Percentiles rank a stretch among this genome's conserved stretches.
Evolutionary conservation across 2,329 filamentous ascomycete genomes (phyloP).

Genomic region (Diaporthe vaccinii): DNA sequence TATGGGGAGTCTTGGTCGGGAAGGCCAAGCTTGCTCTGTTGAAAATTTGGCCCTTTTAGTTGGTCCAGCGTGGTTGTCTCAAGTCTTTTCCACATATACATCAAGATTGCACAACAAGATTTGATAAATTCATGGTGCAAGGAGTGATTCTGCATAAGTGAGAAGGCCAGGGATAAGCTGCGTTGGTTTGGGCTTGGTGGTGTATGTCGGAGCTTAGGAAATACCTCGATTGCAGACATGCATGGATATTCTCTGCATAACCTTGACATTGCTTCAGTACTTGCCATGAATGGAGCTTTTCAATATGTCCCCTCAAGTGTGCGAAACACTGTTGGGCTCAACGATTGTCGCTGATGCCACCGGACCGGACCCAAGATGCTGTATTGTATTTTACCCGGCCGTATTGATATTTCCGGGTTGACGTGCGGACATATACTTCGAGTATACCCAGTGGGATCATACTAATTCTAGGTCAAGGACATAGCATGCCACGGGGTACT

Average conservation of each 20-base stretch:
- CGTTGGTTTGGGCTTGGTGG: too few species aligned
- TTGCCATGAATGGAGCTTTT: neutral
- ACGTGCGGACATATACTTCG: neutral
- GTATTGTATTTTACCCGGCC: neutral
- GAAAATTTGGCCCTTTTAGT: neutral
- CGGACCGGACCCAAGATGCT: neutral
- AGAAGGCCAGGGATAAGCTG: neutral
- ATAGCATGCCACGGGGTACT: too few species aligned
- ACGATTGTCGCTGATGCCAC: neutral
- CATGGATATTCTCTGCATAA: neutral
- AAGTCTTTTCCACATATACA: neutral
- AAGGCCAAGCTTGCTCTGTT: neutral
- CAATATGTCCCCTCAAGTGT: neutral
- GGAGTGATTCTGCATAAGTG: neutral
- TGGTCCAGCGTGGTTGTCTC: too few species aligned
- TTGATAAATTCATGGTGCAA: too few species aligned
- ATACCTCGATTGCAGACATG: neutral
- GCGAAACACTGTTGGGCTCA: neutral
- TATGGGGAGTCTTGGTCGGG: neutral
- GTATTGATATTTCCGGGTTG: neutral
- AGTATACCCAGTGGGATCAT: neutral
- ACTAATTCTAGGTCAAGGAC: too few species aligned
- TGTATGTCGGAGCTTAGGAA: neutral
- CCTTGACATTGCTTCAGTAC: neutral
- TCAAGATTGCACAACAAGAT: too few species aligned